Base-by-base conservation (phyloP, 2,329 filamentous ascomycete genomes). In the Orbilia quercus region DNA sequence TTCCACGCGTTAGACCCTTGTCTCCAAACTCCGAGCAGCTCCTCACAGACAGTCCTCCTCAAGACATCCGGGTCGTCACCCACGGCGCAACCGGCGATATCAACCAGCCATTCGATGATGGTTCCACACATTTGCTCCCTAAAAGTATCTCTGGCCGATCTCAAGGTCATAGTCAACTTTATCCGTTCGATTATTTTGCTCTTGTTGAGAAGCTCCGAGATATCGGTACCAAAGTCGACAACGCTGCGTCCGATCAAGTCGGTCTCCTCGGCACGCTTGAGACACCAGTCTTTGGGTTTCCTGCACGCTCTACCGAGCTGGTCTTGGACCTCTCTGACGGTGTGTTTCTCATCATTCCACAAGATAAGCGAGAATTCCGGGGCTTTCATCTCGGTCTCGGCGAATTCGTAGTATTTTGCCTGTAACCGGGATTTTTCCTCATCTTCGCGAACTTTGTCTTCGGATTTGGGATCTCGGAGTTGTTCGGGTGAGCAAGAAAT, bases 261-360 rank as follows among this genome's bases (percentile, higher is more conserved):
- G 1, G 93, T 94, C 81, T 98, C 93, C 78, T 92, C 89, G 0
- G 95, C 95, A 77, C 91, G 90, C 48, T 86, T 82, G 18, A 88
- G 82, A 1, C 91, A 94, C 74, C 91, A 90, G 3, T 83, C 84
- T 72, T 85, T 83, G 5, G 88, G 86, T 76, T 91, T 89, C 73
- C 86, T 87, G 82, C 95, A 99, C 54, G 95, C 95, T 75, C 94
- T 87, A 1, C 91, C 90, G 20, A 99, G 91, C 80, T 98, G 94
- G 66, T 96, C 88, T 76, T 89, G 86, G 4, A 99, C 94, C 80
- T 99, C 95, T 50, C 89, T 87, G 45, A 98, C 89, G 0, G 95
- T 99, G 80, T 99, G 95, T 81, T 99, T 99, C 82, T 99, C 95
- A 76, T 99, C 95, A 77, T 99, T 99, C 95, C 95, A 99, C 3